Base-by-base conservation (phyloP, 2,329 filamentous ascomycete genomes). In the Stachybotrys elegans region DNA sequence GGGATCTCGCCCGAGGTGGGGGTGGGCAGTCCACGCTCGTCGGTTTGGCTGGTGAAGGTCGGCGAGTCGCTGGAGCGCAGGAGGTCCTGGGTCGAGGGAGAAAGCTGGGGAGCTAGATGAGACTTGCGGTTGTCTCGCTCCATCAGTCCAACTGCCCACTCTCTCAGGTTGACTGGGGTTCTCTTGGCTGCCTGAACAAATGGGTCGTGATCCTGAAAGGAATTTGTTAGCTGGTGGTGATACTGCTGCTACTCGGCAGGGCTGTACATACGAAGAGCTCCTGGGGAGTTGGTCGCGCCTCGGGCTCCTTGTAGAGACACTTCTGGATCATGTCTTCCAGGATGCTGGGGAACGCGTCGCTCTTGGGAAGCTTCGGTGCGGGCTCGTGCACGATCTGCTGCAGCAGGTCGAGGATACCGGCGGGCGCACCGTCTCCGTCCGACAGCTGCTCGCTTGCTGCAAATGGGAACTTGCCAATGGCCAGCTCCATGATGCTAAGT, bases 371-470 rank as follows among this genome's bases (percentile, higher is more conserved):
- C 62, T 81, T 91, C 1, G 93, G 93, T 4, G 93, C 89, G 4
- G 91, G 90, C 66, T 98, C 93, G 61, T 97, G 86, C 20, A 98
- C 93, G 63, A 98, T 98, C 63, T 95, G 91, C 67, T 98, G 93
- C 39, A 98, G 73, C 47, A 98, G 78, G 67, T 98, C 93, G 44
- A 98, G 75, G 56, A 98, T 98, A 52, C 93, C 93, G 60, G 94
- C 91, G 2, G 93, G 93, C 3, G 86, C 89, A 42, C 84, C 84
- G 51, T 92, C 86, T 45, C 77, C 81, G 47, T 94, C 88, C 2
- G 78, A 79, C 20, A 83, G 67, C 52, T 83, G 78, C 57, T 84
- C 81, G 56, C 81, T 88, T 12, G 83, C 76, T 52, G 86, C 85
- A 62, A 98, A 98, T 1, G 93, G 93, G 59, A 98, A 98, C 59